Evolutionary conservation across 495 filamentous ascomycete species (phyloP).

Genomic region (Podospora pseudocomata): DNA sequence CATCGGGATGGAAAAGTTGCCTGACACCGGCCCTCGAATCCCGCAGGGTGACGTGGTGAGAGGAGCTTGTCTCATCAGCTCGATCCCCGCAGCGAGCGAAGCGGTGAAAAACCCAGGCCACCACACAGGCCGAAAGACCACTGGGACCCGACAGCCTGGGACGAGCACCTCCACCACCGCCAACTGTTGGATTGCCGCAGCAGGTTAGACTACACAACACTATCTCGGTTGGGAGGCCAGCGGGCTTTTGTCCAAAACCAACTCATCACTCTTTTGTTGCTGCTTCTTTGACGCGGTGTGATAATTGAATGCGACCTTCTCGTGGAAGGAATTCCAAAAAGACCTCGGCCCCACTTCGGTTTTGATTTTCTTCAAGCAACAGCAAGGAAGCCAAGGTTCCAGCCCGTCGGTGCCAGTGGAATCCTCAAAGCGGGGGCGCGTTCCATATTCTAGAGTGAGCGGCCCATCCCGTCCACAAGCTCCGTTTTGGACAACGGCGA

Average conservation of each 20-base stretch:
- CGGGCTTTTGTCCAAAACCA: not conserved
- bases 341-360: constrained; percentile 4
- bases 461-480: constrained; percentile 8
- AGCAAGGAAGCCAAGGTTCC: constrained; percentile 6
- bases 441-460: not conserved
- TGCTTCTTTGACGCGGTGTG: not conserved
- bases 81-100: constrained; percentile 7
- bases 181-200: constrained; percentile 5
- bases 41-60: not conserved
- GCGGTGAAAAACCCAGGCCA: constrained; percentile 12
- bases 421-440: not conserved
- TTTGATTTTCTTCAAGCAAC: not conserved
- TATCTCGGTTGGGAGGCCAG: not conserved
- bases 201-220: not conserved
- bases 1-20: not conserved
- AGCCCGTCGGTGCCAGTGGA: constrained; percentile 5
- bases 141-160: constrained; percentile 36
- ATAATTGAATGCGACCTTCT: not conserved
- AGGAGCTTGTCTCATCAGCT: not conserved
- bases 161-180: constrained; percentile 13
- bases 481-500: not conserved
- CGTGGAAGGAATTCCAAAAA: not conserved
- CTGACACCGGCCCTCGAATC: no score
- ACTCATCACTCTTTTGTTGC: not conserved
- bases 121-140: constrained; percentile 11